Evolutionary conservation across 768 basidiomycete species (phyloP).

Genomic region (Phanerodontia chrysosporium): DNA sequence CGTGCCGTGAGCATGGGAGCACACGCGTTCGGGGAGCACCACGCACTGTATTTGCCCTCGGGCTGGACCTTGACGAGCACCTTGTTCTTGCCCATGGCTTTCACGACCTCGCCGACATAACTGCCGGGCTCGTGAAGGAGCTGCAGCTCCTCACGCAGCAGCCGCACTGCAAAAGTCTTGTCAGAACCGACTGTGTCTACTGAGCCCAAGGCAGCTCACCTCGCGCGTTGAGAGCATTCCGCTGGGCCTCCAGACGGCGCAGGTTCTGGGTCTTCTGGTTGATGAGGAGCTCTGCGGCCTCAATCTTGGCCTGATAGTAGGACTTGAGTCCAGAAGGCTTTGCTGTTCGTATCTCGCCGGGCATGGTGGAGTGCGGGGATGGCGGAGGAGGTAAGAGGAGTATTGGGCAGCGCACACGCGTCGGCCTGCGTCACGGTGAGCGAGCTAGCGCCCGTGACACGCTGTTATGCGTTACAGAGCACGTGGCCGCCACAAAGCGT

Average conservation of each 20-base stretch:
- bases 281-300: constrained; percentile 86
- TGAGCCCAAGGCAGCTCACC: constrained; percentile 41
- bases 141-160: constrained; percentile 89
- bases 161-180: constrained; percentile 54
- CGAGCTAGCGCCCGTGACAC: neutral
- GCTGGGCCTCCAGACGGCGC: constrained; percentile 90
- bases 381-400: neutral
- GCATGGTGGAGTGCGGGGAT: constrained; percentile 28
- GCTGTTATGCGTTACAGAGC: neutral
- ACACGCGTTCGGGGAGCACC: neutral
- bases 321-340: constrained; percentile 68
- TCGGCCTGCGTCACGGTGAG: constrained; percentile 1
- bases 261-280: constrained; percentile 97
- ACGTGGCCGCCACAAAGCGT: neutral
- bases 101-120: constrained; percentile 97
- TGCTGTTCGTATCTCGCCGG: constrained; percentile 29
- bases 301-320: constrained; percentile 96
- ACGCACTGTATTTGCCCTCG: constrained; percentile 96
- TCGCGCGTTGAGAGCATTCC: constrained; percentile 94
- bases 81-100: constrained; percentile 99
- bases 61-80: constrained; percentile 98
- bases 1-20: neutral
- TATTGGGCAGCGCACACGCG: neutral
- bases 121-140: constrained; percentile 92
- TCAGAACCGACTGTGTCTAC: neutral